These are phyloP conservation scores for Leishmania arabica DNA, from an alignment of 208 protist genomes.

Conservation along the genomic window DNA sequence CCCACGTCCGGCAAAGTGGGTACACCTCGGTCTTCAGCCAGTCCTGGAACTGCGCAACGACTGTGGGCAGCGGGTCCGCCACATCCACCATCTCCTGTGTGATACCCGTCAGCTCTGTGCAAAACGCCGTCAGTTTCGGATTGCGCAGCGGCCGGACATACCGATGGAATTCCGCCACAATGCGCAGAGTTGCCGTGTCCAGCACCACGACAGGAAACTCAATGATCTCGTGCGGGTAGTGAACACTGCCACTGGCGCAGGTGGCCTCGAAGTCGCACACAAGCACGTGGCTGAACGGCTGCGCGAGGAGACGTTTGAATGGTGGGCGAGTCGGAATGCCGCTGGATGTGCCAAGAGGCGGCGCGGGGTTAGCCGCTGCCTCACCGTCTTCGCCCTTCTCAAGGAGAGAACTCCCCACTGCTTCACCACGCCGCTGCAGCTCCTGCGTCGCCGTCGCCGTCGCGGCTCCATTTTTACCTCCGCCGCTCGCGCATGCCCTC, in stretches of 20 bases:
- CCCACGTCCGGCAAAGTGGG: constrained; percentile 62
- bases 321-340: constrained; percentile 37
- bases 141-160: constrained; percentile 90
- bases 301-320: constrained; percentile 44
- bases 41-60: constrained; percentile 55
- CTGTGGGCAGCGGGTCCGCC: constrained; percentile 61
- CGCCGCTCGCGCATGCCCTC: constrained; percentile 28
- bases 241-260: constrained; percentile 64
- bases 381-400: constrained; percentile 4
- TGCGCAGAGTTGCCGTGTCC: constrained; percentile 59
- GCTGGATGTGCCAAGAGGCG: constrained; percentile 11
- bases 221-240: constrained; percentile 95
- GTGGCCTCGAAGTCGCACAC: constrained; percentile 94
- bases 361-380: neutral
- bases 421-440: constrained; percentile 6
- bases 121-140: constrained; percentile 90
- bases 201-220: constrained; percentile 95
- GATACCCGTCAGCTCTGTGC: constrained; percentile 95
- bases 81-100: constrained; percentile 90
- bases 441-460: neutral
- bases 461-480: neutral
- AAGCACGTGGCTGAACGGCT: constrained; percentile 91
- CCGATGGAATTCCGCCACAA: constrained; percentile 86
- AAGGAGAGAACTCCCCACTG: neutral
- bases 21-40: constrained; percentile 78